Evolutionary conservation across 306 rosid species (phyloP), one percentile per base, ranked within the genome.

Genomic region (Trichosanthes cucumerina): DNA sequence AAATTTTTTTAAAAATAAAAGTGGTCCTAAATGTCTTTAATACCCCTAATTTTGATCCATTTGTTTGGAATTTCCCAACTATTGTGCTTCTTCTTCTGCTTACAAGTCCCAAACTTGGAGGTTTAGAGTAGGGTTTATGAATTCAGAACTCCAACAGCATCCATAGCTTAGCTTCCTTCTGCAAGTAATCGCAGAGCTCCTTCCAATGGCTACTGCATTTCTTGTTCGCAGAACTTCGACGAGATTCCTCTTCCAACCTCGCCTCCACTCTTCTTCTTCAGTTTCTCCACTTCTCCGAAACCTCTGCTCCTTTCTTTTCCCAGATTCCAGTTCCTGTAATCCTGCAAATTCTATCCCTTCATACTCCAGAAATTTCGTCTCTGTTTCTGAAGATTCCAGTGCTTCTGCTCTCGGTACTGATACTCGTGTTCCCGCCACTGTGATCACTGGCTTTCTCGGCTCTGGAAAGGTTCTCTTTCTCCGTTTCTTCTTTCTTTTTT

Each of bases 391-490:
- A 7, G 80, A 76, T 23, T 82, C 82, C 69, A 75, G 47, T 53
- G 62, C 84, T 68, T 19, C 86, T 54, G 46, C 82, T 2, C 82
- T 88, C 28, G 49, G 58, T 50, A 71, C 60, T 38, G 97, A 90
- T 83, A 83, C 86, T 76, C 97, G 94, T 52, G 91, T 93, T 72
- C 96, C 96, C 5, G 90, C 98, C 41, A 93, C 98, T 46, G 82
- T 93, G 60, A 78, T 93, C 26, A 93, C 98, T 6, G 98, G 97
- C 53, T 93, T 93, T 79, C 98, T 93, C 46, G 98, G 96, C 66
- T 89, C 98, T 23, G 98, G 98, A 84, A 93, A 93, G 96, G 97
- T 91, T 34, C 44, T 72, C 43, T 33, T 26, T 39, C 19, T 41
- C 16, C 46, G 0, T 31, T 39, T 23, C 23, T 19, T 65, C 68